Base-by-base conservation (phyloP, 192 early-diverging fungal genomes). In the Coemansia sp. region DNA sequence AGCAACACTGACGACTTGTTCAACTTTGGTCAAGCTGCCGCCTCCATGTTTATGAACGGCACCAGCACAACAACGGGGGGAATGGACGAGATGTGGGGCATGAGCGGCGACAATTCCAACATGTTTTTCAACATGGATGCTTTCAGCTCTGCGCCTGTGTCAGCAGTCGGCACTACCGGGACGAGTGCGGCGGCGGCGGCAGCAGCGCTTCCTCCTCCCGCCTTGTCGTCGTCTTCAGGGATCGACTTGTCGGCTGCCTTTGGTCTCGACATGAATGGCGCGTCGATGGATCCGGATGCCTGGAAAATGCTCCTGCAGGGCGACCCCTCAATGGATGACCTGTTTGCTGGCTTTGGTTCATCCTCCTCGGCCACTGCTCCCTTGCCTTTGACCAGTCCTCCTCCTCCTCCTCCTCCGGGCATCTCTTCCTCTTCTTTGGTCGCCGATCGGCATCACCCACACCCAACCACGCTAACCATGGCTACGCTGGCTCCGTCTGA, bases 81-180 rank as follows among this genome's bases (percentile, higher is more conserved):
- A 0, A 36, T 77, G 43, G 74, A 77, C 27, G 68, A 72, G 18
- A 37, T 78, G 35, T 72, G 75, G 75, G 61, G 63, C 18, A 63
- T 67, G 36, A 62, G 76, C 70, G 67, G 57, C n/a, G 50, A 61
- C 0, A 39, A n/a, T n/a, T n/a, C 76, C 12, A 80, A 36, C 56
- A 61, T 70, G 50, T 80, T 67, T 40, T 73, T 73, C 71, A 73
- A 80, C 48, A 80, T 73, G 76, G 71, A 80, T 24, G 71, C 64
- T n/a, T 80, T 73, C 27, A 67, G 67, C 44, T 72, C 70, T 3
- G 70, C 76, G 14, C 70, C 76, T 0, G 41, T 39, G 1, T 56
- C 70, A 6, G 66, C 63, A 1, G 38, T 46, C 32, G 58, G 58
- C 39, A 62, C n/a, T n/a, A n/a, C n/a, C n/a, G n/a, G n/a, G n/a